Evolutionary conservation across 2,329 filamentous ascomycete species (phyloP), one percentile per base, ranked within the genome.

Genomic region (Stemphylium vesicarium): DNA sequence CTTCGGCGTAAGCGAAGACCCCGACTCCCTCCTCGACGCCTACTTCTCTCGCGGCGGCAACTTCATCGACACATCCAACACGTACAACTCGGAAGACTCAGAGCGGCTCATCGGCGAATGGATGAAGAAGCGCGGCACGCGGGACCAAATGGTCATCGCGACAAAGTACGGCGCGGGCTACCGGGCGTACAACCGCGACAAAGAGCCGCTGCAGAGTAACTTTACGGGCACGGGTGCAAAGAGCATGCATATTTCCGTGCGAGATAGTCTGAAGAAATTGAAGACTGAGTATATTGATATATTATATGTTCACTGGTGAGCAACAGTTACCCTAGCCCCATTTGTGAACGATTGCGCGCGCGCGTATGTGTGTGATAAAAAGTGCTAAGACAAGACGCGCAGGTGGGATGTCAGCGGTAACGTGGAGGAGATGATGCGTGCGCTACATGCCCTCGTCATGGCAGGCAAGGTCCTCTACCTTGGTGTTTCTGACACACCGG

Each of bases 41-140:
- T 91, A 84, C 75, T 85, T 82, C 82, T 80, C 82, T 5, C 81
- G 86, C 0, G 86, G 86, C 4, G 88, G 89, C 20, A 91, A 91
- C 75, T 91, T 91, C 72, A 87, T 91, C 66, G 89, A 91, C 70
- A 90, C 87, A 5, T 74, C 75, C 7, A 73, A 72, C 52, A 73
- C 72, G 51, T 79, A 79, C 55, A 74, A 78, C 40, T 62, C 69
- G 56, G 75, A 75, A 16, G 69, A 80, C 53, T 75, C 70, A 15
- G 78, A 80, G 63, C 60, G 69, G 16, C 79, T 75, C 77, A 63
- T 80, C 12, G 77, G 78, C 32, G 78, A 80, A 46, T 80, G 77
- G 77, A 75, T 80, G 72, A 64, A 75, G 50, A 22, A 52, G 45
- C 67, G 73, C 29, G 64, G 66, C 4, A 73, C 72, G 31, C 68